Evolutionary conservation across 441 rosid genomes (phyloP), one percentile per base, ranked within the genome.

Genomic region (Erodium trifolium): DNA sequence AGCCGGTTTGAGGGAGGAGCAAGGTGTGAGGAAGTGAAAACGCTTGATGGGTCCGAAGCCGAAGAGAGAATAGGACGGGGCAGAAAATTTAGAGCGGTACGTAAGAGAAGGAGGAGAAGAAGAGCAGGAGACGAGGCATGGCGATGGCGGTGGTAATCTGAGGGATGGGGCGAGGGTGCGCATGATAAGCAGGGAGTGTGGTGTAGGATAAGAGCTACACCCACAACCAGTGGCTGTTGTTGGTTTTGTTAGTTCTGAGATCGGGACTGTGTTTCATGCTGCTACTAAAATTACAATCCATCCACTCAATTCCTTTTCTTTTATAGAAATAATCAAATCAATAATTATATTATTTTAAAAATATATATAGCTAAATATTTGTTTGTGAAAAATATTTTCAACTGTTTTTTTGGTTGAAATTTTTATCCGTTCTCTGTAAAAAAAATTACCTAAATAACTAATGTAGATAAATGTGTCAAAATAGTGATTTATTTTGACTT

Each of bases 11-110:
- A 91, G 87, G 57, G 96, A 88, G 62, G 95, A 89, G 71, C 83
- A 85, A 63, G 98, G 90, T 41, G 78, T 77, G 19, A 91, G 78
- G 83, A 91, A 91, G 65, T 89, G 92, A 72, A 87, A 88, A 66
- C 96, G 93, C 72, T 71, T 83, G 71, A 18, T 81, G 89, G 91
- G 85, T 73, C 80, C 83, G 70, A 79, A 82, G 81, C 82, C 73
- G 71, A 69, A 76, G 41, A 80, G 79, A 37, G 9, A 37, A 7
- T 7, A 5, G 41, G 41, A 5, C 41, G 41, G 41, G 41, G 41
- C 41, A 5, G 9, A 37, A 7, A 37, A 37, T 47, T 77, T 74
- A 69, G 73, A 0, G 82, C 57, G 53, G 79, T 53, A 16, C 19
- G 60, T 14, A 16, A 53, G 60, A 16, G 18, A 70, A 6, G 83